phyloP scores from a whole-genome alignment of 2,329 filamentous ascomycete species.

The Clarireedia monteithiana region DNA sequence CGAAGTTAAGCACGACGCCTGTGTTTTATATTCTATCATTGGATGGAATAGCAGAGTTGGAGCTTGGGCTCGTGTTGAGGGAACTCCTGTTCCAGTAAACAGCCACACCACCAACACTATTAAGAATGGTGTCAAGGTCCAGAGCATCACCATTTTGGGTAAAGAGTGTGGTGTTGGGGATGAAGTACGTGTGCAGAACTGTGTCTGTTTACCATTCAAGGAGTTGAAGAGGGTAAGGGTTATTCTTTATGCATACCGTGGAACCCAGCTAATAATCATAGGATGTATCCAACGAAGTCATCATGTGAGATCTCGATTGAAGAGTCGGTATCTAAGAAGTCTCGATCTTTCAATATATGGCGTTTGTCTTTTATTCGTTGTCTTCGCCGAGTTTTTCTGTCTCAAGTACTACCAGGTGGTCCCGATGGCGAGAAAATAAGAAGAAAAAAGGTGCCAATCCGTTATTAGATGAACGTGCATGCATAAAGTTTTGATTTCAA shows the following conservation, averaged over 20 bases:
- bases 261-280: slow-evolving; percentile 34
- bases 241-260: neutral
- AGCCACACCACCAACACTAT: slow-evolving; percentile 92
- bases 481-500: too few species aligned
- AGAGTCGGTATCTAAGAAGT: too few species aligned
- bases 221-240: slow-evolving; percentile 83
- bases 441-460: too few species aligned
- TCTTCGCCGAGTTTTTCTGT: too few species aligned
- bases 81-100: slow-evolving; percentile 76
- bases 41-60: slow-evolving; percentile 95
- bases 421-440: too few species aligned
- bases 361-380: too few species aligned
- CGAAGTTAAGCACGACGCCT: slow-evolving; percentile 95
- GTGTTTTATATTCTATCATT: slow-evolving; percentile 90
- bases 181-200: slow-evolving; percentile 94
- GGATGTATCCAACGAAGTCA: slow-evolving; percentile 82
- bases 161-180: slow-evolving; percentile 94
- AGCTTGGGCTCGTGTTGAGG: slow-evolving; percentile 97
- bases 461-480: too few species aligned
- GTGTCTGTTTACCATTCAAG: slow-evolving; percentile 94
- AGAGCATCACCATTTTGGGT: slow-evolving; percentile 94
- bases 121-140: slow-evolving; percentile 97
- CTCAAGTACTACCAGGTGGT: too few species aligned
- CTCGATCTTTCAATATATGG: too few species aligned
- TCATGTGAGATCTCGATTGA: slow-evolving; percentile 59